These are phyloP conservation scores for Linanthus parryae DNA, from an alignment of 148 eudicot genomes.

Conservation along the genomic window DNA sequence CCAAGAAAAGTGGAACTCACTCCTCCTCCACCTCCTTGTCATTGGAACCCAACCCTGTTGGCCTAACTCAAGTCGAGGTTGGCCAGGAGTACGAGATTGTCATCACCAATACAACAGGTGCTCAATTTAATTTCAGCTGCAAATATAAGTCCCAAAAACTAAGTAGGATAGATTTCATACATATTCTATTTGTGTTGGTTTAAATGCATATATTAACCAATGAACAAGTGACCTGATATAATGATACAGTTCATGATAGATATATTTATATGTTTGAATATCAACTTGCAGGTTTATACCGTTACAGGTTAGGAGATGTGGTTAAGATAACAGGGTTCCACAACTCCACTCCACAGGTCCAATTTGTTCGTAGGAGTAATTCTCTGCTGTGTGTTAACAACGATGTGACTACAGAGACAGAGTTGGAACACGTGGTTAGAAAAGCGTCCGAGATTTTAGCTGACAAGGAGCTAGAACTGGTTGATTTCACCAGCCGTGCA, in stretches of 20 bases:
- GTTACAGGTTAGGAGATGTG: background rate
- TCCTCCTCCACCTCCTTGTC: no score
- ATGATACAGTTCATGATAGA: no score
- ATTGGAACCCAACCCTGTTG: slow-evolving; percentile 45
- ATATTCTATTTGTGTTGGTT: no score
- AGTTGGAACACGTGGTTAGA: background rate
- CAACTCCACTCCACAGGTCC: background rate
- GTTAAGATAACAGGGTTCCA: background rate
- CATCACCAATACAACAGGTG: slow-evolving; percentile 70
- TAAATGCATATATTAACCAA: no score
- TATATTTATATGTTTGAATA: no score
- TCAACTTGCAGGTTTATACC: background rate
- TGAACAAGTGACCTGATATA: no score
- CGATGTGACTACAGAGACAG: background rate
- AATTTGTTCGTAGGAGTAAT: background rate
- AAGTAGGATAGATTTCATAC: no score
- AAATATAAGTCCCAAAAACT: no score
- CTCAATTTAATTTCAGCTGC: no score
- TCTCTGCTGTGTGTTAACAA: background rate
- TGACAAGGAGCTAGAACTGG: background rate
- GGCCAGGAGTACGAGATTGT: slow-evolving; percentile 78
- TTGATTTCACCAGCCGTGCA: slow-evolving; percentile 52
- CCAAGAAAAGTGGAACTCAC: background rate
- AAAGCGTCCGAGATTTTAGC: background rate
- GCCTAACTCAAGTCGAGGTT: slow-evolving; percentile 56